Percentiles rank a stretch among this genome's conserved stretches.
These are phyloP conservation scores for Paramecium caudatum DNA, from an alignment of 73 alveolate genomes.

Conservation along the genomic window DNA sequence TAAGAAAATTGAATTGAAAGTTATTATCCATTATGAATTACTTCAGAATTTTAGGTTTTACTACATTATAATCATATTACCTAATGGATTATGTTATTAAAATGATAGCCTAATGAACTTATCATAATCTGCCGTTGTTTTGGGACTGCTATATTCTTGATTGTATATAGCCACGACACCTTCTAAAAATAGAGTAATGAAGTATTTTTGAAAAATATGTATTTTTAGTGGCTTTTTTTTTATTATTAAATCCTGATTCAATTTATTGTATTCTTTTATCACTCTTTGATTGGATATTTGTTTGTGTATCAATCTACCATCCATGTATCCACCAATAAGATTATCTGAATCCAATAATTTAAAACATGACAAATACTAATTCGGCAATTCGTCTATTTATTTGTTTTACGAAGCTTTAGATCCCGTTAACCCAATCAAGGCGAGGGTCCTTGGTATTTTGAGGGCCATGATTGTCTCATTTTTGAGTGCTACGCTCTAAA, in stretches of 20 bases:
- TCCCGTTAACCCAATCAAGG: not conserved
- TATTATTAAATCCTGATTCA: not conserved
- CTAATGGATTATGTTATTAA: not conserved
- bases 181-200: constrained; percentile 8
- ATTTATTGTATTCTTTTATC: constrained; percentile 10
- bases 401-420: not conserved
- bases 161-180: constrained; percentile 20
- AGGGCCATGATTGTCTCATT: constrained; percentile 11
- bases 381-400: not conserved
- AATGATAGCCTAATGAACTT: constrained; percentile 18
- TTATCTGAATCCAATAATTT: constrained; percentile 40
- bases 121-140: not conserved
- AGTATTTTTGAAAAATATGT: constrained; percentile 11
- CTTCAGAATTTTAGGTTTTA: not conserved
- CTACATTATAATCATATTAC: not conserved
- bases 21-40: not conserved
- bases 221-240: constrained; percentile 5
- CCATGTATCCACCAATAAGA: not conserved
- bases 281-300: not conserved
- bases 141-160: not conserved
- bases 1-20: constrained; percentile 14
- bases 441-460: constrained; percentile 16
- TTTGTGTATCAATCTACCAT: constrained; percentile 23
- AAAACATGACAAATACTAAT: not conserved
- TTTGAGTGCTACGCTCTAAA: not conserved